Evolutionary conservation across 2,329 filamentous ascomycete species (phyloP).

Genomic region (Septoria petroselini): DNA sequence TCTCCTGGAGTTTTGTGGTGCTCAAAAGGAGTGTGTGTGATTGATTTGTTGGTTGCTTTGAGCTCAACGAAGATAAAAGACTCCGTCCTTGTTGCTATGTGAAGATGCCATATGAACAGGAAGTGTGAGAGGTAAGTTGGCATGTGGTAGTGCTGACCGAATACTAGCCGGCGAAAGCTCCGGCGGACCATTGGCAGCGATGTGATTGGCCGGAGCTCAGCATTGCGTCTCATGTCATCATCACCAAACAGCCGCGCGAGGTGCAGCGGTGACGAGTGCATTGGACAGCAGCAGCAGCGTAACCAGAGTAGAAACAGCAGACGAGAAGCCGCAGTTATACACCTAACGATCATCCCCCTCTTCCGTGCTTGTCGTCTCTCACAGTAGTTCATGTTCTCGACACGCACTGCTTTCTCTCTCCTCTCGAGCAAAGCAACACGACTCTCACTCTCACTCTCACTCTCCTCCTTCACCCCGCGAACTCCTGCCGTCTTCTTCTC

Average conservation of each 20-base stretch:
- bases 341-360: background rate
- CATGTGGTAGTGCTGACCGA: background rate
- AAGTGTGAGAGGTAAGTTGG: too few relatives aligned
- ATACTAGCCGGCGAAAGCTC: background rate
- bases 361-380: background rate
- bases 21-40: too few relatives aligned
- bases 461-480: background rate
- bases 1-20: too few relatives aligned
- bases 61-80: too few relatives aligned
- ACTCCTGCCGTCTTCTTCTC: conserved; percentile 19
- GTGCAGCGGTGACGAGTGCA: conserved; percentile 10
- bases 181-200: background rate
- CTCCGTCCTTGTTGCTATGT: too few relatives aligned
- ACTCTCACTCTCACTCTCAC: background rate
- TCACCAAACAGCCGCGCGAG: conserved; percentile 1
- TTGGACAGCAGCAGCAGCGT: background rate
- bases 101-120: too few relatives aligned
- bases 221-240: conserved; percentile 15
- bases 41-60: too few relatives aligned
- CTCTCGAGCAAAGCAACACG: conserved; percentile 1
- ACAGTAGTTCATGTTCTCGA: conserved; percentile 18
- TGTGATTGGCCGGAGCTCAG: conserved; percentile 1
- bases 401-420: conserved; percentile 9
- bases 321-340: background rate
- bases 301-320: background rate